Conservation (phyloP, 2,329 filamentous ascomycete species). For the Cadophora malorum region DNA sequence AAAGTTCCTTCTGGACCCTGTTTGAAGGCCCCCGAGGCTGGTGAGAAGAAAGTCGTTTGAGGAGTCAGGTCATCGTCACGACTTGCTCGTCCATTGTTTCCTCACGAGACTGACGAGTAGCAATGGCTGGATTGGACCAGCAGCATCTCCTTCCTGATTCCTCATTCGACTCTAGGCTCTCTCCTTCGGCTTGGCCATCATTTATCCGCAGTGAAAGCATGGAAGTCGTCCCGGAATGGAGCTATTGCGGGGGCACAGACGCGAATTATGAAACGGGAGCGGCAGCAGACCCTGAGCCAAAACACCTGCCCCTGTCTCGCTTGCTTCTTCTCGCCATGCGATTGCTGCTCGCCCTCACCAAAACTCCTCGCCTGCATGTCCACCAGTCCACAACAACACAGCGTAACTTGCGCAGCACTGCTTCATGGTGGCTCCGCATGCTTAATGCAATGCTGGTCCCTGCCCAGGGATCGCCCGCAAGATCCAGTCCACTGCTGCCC, state of each 20-base stretch:
- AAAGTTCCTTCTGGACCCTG: not conserved
- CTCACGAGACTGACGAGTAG: not conserved
- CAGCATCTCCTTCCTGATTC: not conserved
- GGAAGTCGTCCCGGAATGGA: constrained; percentile 11
- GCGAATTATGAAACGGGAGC: constrained; percentile 16
- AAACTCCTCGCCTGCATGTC: not conserved
- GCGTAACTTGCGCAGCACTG: not conserved
- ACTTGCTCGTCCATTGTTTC: constrained; percentile 3
- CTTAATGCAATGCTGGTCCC: constrained; percentile 26
- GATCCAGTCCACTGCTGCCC: constrained; percentile 7
- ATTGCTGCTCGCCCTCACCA: constrained; percentile 1
- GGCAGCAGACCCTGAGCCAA: constrained; percentile 10
- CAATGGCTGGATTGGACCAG: not conserved
- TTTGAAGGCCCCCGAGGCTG: not conserved
- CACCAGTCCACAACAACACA: constrained; percentile 12
- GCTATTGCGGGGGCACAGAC: constrained; percentile 19
- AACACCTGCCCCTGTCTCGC: constrained; percentile 13
- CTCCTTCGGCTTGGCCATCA: constrained; percentile 7
- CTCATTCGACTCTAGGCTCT: not conserved
- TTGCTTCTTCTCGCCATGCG: not conserved
- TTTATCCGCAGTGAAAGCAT: constrained; percentile 18
- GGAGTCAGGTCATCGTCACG: not conserved
- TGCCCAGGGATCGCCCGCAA: constrained; percentile 25
- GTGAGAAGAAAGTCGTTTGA: not conserved
- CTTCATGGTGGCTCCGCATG: constrained; percentile 12